A percentile compares a stretch with the other conserved stretches of the same genome.
These are phyloP conservation scores for Parsonsia alboflavescens DNA, from an alignment of 257 asterid genomes.

Conservation along the genomic window DNA sequence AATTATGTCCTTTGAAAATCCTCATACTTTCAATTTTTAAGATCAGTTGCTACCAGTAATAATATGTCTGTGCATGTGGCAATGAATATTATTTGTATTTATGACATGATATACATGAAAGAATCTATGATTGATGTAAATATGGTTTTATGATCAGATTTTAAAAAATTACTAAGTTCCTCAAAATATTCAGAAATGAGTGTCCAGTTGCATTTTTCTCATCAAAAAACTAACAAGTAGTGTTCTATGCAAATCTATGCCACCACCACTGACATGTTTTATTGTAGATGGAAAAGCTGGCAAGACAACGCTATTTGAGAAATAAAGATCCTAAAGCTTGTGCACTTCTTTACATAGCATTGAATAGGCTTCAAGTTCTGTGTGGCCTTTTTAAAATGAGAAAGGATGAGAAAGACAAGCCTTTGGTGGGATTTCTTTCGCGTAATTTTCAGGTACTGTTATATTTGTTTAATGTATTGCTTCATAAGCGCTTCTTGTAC, in stretches of 20 bases:
- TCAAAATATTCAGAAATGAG: no score
- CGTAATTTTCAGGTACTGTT: constrained; percentile 86
- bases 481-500: background rate
- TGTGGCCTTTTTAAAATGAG: constrained; percentile 93
- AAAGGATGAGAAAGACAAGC: constrained; percentile 91
- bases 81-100: background rate
- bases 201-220: background rate
- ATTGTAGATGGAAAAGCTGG: constrained; percentile 89
- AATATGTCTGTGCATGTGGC: background rate
- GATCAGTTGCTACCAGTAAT: background rate
- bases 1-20: background rate
- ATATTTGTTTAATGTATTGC: background rate
- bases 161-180: background rate
- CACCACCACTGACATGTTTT: constrained; percentile 22
- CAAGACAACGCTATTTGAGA: constrained; percentile 78
- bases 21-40: background rate
- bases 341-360: constrained; percentile 79
- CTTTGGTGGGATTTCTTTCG: constrained; percentile 69
- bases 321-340: constrained; percentile 89
- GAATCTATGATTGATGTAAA: background rate
- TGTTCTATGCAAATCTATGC: constrained; percentile 3
- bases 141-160: background rate
- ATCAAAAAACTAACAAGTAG: background rate
- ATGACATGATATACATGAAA: background rate
- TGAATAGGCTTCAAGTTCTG: constrained; percentile 91